Percentiles rank a stretch among this genome's conserved stretches.
These are phyloP conservation scores for Phialemoniopsis sp. DNA, from an alignment of 2,329 filamentous ascomycete genomes.

Conservation along the genomic window DNA sequence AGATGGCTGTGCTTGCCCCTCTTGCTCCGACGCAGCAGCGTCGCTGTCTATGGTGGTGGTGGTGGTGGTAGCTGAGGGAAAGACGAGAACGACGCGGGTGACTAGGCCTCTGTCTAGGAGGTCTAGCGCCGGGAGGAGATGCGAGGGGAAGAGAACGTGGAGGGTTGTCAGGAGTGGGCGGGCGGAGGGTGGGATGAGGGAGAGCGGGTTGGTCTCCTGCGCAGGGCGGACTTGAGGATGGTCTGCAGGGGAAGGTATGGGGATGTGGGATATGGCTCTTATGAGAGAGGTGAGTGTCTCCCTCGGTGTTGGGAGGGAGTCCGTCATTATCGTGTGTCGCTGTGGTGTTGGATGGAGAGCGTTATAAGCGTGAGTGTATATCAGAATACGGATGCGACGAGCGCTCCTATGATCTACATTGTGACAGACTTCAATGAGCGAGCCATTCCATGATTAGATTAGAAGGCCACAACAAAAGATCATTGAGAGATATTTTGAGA, in stretches of 20 bases:
- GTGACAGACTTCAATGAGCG: too few relatives aligned
- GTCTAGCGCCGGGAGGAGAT: constrained; percentile 81
- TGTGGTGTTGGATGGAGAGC: neutral
- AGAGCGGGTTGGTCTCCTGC: constrained; percentile 25
- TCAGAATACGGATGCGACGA: too few relatives aligned
- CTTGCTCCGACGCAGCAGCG: constrained; percentile 8
- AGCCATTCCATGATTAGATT: too few relatives aligned
- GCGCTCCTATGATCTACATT: too few relatives aligned
- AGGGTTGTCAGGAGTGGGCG: constrained; percentile 67
- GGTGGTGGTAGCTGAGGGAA: neutral
- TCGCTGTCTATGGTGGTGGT: constrained; percentile 3
- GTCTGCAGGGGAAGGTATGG: constrained; percentile 10
- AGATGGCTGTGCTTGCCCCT: neutral
- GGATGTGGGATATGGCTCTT: constrained; percentile 29
- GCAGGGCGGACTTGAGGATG: neutral
- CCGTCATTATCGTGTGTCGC: constrained; percentile 1
- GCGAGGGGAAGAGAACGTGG: constrained; percentile 78
- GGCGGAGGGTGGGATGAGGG: constrained; percentile 28
- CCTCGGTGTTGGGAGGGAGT: constrained; percentile 30
- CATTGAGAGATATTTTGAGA: too few relatives aligned
- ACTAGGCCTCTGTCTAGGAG: constrained; percentile 77
- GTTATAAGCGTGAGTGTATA: too few relatives aligned
- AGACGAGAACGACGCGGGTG: constrained; percentile 40
- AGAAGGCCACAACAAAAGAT: too few relatives aligned
- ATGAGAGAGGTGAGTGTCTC: constrained; percentile 46